These are phyloP conservation scores for Pulveroboletus sp. DNA, from an alignment of 768 basidiomycete genomes.

Conservation along the genomic window DNA sequence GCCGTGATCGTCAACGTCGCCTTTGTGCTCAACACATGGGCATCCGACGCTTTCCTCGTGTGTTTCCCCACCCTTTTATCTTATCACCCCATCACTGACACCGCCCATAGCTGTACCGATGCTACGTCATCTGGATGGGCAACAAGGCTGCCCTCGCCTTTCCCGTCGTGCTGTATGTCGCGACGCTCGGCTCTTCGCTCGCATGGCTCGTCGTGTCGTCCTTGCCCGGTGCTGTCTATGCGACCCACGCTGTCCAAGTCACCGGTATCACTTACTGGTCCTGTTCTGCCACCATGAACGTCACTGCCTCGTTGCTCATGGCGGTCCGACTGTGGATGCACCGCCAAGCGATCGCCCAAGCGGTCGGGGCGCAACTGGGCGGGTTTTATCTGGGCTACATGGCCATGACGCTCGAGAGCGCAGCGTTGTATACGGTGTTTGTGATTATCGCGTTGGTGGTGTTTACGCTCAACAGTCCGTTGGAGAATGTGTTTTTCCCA, in stretches of 20 bases:
- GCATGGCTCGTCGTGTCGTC: constrained; percentile 17
- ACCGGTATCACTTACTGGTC: constrained; percentile 14
- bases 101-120: constrained; percentile 18
- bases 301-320: constrained; percentile 16
- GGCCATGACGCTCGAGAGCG: constrained; percentile 27
- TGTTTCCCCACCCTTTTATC: background rate
- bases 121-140: constrained; percentile 18
- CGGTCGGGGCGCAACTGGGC: constrained; percentile 12
- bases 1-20: constrained; percentile 5
- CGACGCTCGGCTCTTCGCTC: constrained; percentile 13
- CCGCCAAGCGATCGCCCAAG: constrained; percentile 7
- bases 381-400: constrained; percentile 22
- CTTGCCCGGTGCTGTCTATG: constrained; percentile 16
- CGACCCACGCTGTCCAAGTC: constrained; percentile 11
- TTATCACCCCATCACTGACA: too few species aligned
- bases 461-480: constrained; percentile 20
- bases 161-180: constrained; percentile 14
- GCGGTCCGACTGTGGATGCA: constrained; percentile 17
- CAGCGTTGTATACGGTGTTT: constrained; percentile 14
- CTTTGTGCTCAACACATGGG: constrained; percentile 22
- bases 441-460: constrained; percentile 9
- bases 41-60: constrained; percentile 23
- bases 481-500: constrained; percentile 23
- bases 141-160: background rate
- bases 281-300: constrained; percentile 14